phyloP scores from a whole-genome alignment of 345 rosid species.

The Dipteronia sinensis region DNA sequence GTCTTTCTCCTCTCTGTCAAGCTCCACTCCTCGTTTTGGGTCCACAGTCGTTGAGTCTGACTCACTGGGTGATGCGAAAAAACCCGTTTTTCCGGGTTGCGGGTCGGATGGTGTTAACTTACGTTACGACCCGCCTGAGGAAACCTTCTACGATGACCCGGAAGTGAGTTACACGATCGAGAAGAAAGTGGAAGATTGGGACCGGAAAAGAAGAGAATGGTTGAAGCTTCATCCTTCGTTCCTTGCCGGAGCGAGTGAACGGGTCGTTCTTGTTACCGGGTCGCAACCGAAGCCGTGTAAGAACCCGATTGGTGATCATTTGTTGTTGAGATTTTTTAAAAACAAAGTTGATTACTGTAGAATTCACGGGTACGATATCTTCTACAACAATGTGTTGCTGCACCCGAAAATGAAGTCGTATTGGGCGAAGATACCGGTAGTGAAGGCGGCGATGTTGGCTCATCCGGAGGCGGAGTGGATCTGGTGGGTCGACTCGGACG shows the following conservation, averaged over 20 bases:
- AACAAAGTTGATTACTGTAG: conserved; percentile 94
- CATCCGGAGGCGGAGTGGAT: conserved; percentile 99
- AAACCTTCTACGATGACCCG: conserved; percentile 79
- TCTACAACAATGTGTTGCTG: conserved; percentile 77
- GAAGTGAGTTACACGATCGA: conserved; percentile 63
- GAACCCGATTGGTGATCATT: conserved; percentile 88
- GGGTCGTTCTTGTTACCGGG: conserved; percentile 78
- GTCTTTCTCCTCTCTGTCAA: conserved; percentile 63
- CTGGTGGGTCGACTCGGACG: conserved; percentile 99
- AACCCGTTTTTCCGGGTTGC: conserved; percentile 4
- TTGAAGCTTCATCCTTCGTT: conserved; percentile 71
- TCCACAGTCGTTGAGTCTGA: not conserved
- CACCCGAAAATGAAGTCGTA: conserved; percentile 71
- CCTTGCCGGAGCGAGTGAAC: conserved; percentile 52
- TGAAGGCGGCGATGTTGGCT: conserved; percentile 84
- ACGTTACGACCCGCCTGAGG: conserved; percentile 54
- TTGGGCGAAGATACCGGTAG: conserved; percentile 88
- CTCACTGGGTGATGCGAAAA: not conserved
- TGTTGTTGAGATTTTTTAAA: conserved; percentile 76
- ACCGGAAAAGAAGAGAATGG: conserved; percentile 77
- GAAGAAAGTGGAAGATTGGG: conserved; percentile 65
- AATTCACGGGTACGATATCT: conserved; percentile 80
- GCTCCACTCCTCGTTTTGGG: conserved; percentile 24
- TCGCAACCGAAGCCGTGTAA: conserved; percentile 81
- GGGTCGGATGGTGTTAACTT: conserved; percentile 33